Evolutionary conservation across 1,139 yeast species (phyloP).

Genomic region (Eremothecium coryli): DNA sequence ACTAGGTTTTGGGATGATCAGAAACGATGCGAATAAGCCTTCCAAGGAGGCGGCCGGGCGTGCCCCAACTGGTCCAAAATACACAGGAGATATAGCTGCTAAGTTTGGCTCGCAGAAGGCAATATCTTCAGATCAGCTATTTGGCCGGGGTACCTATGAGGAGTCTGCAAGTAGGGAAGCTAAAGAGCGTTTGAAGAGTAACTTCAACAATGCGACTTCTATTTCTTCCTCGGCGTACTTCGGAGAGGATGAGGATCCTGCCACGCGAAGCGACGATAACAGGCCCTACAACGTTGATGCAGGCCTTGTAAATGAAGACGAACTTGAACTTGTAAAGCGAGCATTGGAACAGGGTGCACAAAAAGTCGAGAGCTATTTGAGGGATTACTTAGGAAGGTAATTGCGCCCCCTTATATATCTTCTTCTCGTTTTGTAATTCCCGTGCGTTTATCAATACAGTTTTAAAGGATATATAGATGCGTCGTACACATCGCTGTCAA

Average conservation of each 20-base stretch:
- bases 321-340: conserved; percentile 76
- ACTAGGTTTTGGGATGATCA: conserved; percentile 78
- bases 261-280: conserved; percentile 22
- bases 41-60: conserved; percentile 36
- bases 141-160: conserved; percentile 82
- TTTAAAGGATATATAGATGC: too few relatives aligned
- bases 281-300: conserved; percentile 9
- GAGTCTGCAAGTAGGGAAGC: conserved; percentile 76
- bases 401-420: too few relatives aligned
- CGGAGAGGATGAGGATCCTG: conserved; percentile 58
- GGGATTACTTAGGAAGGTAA: conserved; percentile 61
- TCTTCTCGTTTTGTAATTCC: too few relatives aligned
- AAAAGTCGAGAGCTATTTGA: conserved; percentile 70
- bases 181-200: conserved; percentile 56
- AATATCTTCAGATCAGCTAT: conserved; percentile 88
- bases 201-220: conserved; percentile 77
- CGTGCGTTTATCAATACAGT: too few relatives aligned
- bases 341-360: conserved; percentile 94
- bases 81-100: conserved; percentile 63
- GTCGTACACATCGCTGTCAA: too few relatives aligned
- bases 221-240: conserved; percentile 89
- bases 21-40: conserved; percentile 38
- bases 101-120: conserved; percentile 88
- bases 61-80: conserved; percentile 36
- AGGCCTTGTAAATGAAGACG: conserved; percentile 48